Conservation (phyloP, 1,284 basidiomycete species). For the Malassezia nana region DNA sequence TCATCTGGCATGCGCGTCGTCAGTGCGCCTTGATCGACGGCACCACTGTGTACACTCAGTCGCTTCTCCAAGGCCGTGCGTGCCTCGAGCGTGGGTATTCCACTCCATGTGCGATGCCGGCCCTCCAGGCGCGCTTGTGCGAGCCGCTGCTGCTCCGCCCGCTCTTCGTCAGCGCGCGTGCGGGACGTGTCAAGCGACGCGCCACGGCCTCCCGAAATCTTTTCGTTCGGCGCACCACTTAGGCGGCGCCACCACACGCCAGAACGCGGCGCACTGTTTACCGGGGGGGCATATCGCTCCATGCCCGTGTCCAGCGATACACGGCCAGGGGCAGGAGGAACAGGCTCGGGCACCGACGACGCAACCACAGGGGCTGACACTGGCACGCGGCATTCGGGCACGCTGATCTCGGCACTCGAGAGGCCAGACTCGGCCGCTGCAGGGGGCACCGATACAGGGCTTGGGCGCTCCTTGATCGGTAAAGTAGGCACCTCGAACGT, state of each 20-base stretch:
- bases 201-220: neutral
- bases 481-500: neutral
- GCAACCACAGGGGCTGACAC: neutral
- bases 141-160: conserved; percentile 1
- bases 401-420: neutral
- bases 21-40: conserved; percentile 82
- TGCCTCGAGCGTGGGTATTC: conserved; percentile 1
- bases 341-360: neutral
- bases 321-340: too few species aligned
- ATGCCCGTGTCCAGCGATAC: conserved; percentile 11
- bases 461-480: conserved; percentile 3
- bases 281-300: neutral
- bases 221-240: neutral
- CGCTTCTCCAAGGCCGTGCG: conserved; percentile 2
- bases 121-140: conserved; percentile 3
- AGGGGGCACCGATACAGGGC: conserved; percentile 11
- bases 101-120: conserved; percentile 9
- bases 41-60: conserved; percentile 76
- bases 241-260: conserved; percentile 15
- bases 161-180: neutral
- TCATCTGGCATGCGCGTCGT: conserved; percentile 73
- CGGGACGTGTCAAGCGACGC: neutral
- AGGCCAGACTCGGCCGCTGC: neutral
- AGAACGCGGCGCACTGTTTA: neutral
- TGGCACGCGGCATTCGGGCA: neutral